A percentile compares a stretch with the other conserved stretches of the same genome.
phyloP scores from a whole-genome alignment of 2,329 filamentous ascomycete genomes.

The Bipolaris gigantea region DNA sequence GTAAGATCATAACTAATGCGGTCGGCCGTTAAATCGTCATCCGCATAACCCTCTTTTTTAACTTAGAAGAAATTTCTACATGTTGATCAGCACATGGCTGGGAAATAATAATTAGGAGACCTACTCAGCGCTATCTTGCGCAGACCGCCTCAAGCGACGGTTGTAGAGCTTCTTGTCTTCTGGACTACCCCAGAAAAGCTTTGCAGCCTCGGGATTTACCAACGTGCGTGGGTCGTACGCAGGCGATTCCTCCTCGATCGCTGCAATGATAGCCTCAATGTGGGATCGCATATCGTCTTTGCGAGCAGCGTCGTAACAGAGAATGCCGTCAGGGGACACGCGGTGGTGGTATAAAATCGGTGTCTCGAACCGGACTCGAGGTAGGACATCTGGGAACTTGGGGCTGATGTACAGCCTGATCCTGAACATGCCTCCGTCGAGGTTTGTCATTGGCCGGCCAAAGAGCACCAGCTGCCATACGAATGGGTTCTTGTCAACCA shows the following conservation, averaged over 20 bases:
- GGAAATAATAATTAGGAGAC: slow-evolving; percentile 6
- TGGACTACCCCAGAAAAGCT: slow-evolving; percentile 79
- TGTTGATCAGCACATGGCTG: not conserved
- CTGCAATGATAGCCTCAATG: slow-evolving; percentile 77
- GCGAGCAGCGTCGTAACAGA: slow-evolving; percentile 74
- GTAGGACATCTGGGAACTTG: slow-evolving; percentile 84
- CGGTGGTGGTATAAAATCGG: slow-evolving; percentile 80
- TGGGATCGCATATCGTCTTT: slow-evolving; percentile 78
- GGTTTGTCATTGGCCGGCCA: slow-evolving; percentile 86
- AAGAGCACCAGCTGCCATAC: slow-evolving; percentile 89
- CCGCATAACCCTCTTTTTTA: not conserved
- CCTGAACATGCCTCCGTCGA: slow-evolving; percentile 84
- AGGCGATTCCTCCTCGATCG: slow-evolving; percentile 84
- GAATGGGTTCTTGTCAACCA: slow-evolving; percentile 84
- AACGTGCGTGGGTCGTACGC: slow-evolving; percentile 88
- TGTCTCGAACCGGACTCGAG: slow-evolving; percentile 78
- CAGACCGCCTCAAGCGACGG: slow-evolving; percentile 74
- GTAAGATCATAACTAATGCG: slow-evolving; percentile 27
- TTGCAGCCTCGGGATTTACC: slow-evolving; percentile 83
- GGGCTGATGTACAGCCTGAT: slow-evolving; percentile 80
- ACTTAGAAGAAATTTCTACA: slow-evolving; percentile 31
- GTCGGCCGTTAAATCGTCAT: slow-evolving; percentile 24
- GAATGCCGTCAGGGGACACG: slow-evolving; percentile 75
- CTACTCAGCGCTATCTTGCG: slow-evolving; percentile 59
- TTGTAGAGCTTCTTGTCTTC: slow-evolving; percentile 85